phyloP scores from a whole-genome alignment of 257 asterid species.

The Solanum corneliomulleri region DNA sequence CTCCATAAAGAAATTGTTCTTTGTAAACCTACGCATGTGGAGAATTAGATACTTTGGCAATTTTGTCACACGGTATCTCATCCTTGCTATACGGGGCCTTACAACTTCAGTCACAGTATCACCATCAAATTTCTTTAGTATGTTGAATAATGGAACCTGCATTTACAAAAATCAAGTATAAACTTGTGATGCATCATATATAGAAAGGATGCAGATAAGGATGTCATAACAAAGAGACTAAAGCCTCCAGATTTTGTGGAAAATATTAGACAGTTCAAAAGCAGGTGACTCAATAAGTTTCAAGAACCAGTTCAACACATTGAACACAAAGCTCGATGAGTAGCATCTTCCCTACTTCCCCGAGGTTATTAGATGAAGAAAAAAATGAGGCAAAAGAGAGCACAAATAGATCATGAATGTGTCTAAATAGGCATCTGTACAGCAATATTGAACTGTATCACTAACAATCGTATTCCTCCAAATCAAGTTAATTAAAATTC shows the following conservation, averaged over 20 bases:
- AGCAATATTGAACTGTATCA: not conserved
- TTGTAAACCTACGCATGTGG: slow-evolving; percentile 87
- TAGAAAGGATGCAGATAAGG: not conserved
- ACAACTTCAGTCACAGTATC: slow-evolving; percentile 89
- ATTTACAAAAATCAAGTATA: not conserved
- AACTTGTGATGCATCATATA: not conserved
- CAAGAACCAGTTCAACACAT: not conserved
- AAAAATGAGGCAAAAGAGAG: not conserved
- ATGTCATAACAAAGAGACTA: not conserved
- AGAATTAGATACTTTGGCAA: slow-evolving; percentile 75
- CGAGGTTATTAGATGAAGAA: not conserved
- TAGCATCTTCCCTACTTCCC: not conserved
- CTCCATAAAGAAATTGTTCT: slow-evolving; percentile 88
- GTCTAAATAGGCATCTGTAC: not conserved
- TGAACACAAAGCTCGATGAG: not conserved
- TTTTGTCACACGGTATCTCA: slow-evolving; percentile 83
- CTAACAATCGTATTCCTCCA: not conserved
- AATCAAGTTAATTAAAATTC: not conserved
- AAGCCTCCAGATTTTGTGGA: not conserved
- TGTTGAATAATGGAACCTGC: slow-evolving; percentile 95
- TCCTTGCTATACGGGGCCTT: slow-evolving; percentile 84
- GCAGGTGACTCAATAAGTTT: not conserved
- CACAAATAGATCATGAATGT: not conserved
- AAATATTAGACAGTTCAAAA: not conserved
- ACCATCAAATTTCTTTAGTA: slow-evolving; percentile 89